phyloP scores from a whole-genome alignment of 2,329 filamentous ascomycete genomes.

The Laburnicola sp. region DNA sequence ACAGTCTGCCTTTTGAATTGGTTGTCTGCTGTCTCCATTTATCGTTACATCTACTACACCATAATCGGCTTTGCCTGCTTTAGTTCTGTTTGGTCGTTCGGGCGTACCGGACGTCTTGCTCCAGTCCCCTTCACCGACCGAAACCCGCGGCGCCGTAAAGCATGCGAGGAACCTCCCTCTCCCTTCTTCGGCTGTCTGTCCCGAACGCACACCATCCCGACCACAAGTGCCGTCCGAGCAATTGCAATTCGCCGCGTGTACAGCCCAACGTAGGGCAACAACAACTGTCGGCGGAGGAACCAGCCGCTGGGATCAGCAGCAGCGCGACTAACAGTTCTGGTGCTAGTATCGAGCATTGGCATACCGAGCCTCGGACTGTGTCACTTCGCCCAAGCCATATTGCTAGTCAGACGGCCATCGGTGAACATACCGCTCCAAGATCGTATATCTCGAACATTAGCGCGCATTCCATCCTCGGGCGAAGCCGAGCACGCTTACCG shows the following conservation, averaged over 20 bases:
- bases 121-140: not conserved
- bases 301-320: not conserved
- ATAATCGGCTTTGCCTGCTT: slow-evolving; percentile 31
- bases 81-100: slow-evolving; percentile 16
- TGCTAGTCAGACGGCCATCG: not conserved
- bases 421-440: slow-evolving; percentile 1
- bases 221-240: slow-evolving; percentile 6
- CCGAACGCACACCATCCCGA: slow-evolving; percentile 2
- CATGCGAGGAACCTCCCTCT: slow-evolving; percentile 9
- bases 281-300: not conserved
- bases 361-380: not conserved
- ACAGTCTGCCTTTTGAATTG: slow-evolving; percentile 21
- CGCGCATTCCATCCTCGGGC: slow-evolving; percentile 28
- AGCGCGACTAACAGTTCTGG: not conserved
- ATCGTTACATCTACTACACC: slow-evolving; percentile 43
- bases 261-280: slow-evolving; percentile 9
- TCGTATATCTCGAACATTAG: not conserved
- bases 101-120: slow-evolving; percentile 8
- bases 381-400: slow-evolving; percentile 4
- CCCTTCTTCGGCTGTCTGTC: slow-evolving; percentile 5
- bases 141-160: not conserved
- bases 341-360: not conserved
- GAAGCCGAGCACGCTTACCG: slow-evolving; percentile 26
- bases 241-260: slow-evolving; percentile 9
- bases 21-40: slow-evolving; percentile 32